Evolutionary conservation across 164 flowering plant genomes (phyloP).

Genomic region (Nymphaea thermarum): DNA sequence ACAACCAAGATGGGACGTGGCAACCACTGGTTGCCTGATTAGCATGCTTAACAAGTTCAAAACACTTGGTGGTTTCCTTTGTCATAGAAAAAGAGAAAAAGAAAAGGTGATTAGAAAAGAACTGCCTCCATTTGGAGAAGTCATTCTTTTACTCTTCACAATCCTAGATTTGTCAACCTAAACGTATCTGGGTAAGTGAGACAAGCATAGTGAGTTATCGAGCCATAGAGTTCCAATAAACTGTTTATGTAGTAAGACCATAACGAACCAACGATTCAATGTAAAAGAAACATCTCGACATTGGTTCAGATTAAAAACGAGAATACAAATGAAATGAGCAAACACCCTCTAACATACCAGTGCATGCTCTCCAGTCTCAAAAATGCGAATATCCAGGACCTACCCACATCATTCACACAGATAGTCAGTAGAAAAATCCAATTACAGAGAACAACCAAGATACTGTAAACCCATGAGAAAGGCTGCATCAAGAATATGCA

Average conservation of each 20-base stretch:
- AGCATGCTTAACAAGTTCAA: too few relatives aligned
- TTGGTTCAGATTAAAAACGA: neutral
- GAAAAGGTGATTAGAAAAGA: too few relatives aligned
- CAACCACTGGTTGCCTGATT: too few relatives aligned
- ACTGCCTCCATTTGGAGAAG: too few relatives aligned
- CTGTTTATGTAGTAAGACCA: neutral
- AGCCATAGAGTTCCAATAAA: neutral
- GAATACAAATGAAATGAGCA: neutral
- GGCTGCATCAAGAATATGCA: neutral
- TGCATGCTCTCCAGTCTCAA: slow-evolving; percentile 90
- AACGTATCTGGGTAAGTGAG: neutral
- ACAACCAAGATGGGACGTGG: too few relatives aligned
- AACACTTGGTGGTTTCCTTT: too few relatives aligned
- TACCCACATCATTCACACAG: slow-evolving; percentile 12
- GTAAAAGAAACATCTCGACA: neutral
- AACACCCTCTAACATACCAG: slow-evolving; percentile 40
- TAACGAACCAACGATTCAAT: neutral
- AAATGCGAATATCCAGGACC: slow-evolving; percentile 76
- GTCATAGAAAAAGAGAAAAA: too few relatives aligned
- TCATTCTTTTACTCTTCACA: too few relatives aligned
- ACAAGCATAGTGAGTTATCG: neutral
- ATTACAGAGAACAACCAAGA: neutral
- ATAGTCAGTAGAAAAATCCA: neutral
- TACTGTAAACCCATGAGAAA: neutral
- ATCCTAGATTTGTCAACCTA: neutral